These are phyloP conservation scores for Lepidopterella palustris DNA, from an alignment of 495 filamentous ascomycete genomes.

Conservation along the genomic window DNA sequence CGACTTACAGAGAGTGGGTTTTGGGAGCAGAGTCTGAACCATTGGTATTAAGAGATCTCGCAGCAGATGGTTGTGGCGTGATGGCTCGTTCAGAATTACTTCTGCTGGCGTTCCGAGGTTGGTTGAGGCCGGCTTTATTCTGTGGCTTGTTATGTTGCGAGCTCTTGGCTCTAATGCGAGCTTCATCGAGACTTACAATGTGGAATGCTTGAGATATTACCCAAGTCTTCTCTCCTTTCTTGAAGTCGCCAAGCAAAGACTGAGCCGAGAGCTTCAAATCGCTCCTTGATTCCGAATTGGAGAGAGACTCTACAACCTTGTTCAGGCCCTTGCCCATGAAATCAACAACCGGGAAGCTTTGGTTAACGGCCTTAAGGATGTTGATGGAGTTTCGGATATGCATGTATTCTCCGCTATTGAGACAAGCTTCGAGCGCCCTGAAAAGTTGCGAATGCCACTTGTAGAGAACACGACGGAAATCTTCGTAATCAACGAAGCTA, in stretches of 20 bases:
- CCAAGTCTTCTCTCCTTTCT: conserved; percentile 72
- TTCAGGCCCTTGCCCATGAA: conserved; percentile 74
- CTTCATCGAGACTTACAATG: conserved; percentile 29
- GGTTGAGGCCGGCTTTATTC: neutral
- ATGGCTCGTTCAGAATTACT: conserved; percentile 17
- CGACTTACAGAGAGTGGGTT: conserved; percentile 14
- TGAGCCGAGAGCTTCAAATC: conserved; percentile 89
- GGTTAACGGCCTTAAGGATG: conserved; percentile 71
- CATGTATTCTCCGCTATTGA: conserved; percentile 85
- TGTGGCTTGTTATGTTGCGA: conserved; percentile 8
- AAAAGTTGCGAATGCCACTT: conserved; percentile 82
- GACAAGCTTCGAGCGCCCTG: conserved; percentile 67
- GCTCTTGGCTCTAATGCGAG: conserved; percentile 29
- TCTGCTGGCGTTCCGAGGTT: conserved; percentile 12
- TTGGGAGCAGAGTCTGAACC: conserved; percentile 32
- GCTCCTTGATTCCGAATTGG: conserved; percentile 65
- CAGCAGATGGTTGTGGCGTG: conserved; percentile 23
- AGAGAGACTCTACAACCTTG: conserved; percentile 56
- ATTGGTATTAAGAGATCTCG: conserved; percentile 23
- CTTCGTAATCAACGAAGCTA: conserved; percentile 70
- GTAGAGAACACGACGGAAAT: conserved; percentile 76
- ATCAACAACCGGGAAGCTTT: conserved; percentile 80
- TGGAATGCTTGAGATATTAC: conserved; percentile 76
- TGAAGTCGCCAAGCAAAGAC: conserved; percentile 74
- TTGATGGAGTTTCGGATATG: conserved; percentile 94